These are phyloP conservation scores for Vaccinium vitisidaea DNA, from an alignment of 148 eudicot species.

Conservation along the genomic window DNA sequence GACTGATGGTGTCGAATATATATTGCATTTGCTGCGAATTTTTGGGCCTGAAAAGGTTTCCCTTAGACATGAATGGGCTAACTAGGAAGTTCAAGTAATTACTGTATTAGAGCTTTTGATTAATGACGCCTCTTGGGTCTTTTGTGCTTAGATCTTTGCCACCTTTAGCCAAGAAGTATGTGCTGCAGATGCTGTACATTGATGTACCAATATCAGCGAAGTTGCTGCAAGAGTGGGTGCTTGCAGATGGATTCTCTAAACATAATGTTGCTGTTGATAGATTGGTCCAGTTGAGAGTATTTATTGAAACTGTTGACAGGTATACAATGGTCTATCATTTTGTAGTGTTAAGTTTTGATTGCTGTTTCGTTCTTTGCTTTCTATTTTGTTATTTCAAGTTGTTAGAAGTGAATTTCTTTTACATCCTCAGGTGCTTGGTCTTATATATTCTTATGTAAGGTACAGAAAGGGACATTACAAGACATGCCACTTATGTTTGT, in stretches of 20 bases:
- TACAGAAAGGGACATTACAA: not conserved
- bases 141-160: conserved; percentile 72
- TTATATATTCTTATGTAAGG: not conserved
- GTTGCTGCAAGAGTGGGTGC: conserved; percentile 86
- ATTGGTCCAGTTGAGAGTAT: conserved; percentile 74
- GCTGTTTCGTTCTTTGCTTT: not conserved
- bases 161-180: conserved; percentile 87
- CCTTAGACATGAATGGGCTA: not conserved
- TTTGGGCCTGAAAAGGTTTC: not conserved
- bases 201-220: conserved; percentile 65
- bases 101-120: not conserved
- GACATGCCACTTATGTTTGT: not conserved
- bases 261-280: conserved; percentile 87
- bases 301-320: conserved; percentile 75
- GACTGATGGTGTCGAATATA: not conserved
- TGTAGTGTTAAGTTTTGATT: conserved; percentile 1
- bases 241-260: conserved; percentile 76
- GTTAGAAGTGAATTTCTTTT: not conserved
- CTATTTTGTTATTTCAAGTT: not conserved
- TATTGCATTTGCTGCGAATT: not conserved
- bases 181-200: conserved; percentile 70
- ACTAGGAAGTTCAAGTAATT: not conserved
- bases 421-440: not conserved
- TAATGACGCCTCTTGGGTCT: not conserved
- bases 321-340: conserved; percentile 25